A percentile compares a stretch with the other conserved stretches of the same genome.
Evolutionary conservation across 305 asterid species (phyloP).

Genomic region (Petunia hybrid): DNA sequence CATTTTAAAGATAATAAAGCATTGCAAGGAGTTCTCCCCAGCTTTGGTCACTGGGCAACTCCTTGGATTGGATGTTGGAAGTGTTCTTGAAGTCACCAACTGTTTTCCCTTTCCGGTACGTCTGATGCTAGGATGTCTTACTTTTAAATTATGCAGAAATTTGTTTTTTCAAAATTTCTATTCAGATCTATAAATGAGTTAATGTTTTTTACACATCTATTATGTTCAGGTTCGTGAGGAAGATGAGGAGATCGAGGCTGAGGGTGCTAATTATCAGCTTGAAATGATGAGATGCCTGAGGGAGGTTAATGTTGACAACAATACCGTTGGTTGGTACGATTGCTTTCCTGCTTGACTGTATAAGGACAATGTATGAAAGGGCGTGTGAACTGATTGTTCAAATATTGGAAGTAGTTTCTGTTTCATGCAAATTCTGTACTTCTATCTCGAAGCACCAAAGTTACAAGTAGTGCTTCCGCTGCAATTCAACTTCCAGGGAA

Average conservation of each 20-base stretch:
- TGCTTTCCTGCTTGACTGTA: slow-evolving; percentile 25
- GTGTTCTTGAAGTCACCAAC: slow-evolving; percentile 95
- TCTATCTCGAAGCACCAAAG: neutral
- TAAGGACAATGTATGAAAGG: neutral
- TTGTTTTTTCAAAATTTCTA: neutral
- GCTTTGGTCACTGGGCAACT: slow-evolving; percentile 94
- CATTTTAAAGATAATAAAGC: slow-evolving; percentile 90
- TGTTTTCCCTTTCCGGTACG: slow-evolving; percentile 94
- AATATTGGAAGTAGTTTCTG: neutral
- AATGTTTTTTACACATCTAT: neutral
- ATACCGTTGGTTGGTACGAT: slow-evolving; percentile 90
- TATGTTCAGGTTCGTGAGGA: slow-evolving; percentile 80
- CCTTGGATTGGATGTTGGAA: slow-evolving; percentile 96
- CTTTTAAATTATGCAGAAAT: neutral
- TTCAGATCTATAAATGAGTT: slow-evolving; percentile 1
- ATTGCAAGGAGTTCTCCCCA: slow-evolving; percentile 95
- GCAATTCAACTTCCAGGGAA: neutral
- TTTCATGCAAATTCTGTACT: neutral
- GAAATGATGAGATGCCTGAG: slow-evolving; percentile 99
- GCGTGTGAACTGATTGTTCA: neutral
- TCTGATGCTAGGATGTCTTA: neutral
- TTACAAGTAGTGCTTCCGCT: neutral
- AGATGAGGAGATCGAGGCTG: slow-evolving; percentile 95
- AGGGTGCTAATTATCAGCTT: slow-evolving; percentile 97
- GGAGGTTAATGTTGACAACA: slow-evolving; percentile 97